These are phyloP conservation scores for Carallia pectinifolia DNA, from an alignment of 345 rosid species.

Conservation along the genomic window DNA sequence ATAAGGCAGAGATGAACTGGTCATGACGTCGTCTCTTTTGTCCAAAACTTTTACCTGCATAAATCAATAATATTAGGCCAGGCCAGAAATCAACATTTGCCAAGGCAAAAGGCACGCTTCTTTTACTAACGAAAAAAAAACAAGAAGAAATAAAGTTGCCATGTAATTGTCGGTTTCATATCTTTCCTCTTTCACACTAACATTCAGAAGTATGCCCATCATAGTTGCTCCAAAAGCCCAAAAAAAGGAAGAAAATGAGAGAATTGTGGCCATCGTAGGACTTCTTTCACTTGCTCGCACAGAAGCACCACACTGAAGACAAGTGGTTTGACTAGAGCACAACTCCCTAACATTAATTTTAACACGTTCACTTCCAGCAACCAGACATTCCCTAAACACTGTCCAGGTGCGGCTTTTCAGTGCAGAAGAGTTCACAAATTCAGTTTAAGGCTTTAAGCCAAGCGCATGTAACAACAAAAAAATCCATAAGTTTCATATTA, in stretches of 20 bases:
- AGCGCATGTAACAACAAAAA: background rate
- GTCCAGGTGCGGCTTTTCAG: no score
- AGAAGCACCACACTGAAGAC: background rate
- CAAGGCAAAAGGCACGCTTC: background rate
- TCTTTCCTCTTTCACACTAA: background rate
- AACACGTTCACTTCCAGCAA: background rate
- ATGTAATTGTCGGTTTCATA: background rate
- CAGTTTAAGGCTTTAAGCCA: no score
- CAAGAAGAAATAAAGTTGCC: background rate
- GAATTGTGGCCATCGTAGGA: no score
- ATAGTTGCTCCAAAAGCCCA: no score
- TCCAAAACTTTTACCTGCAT: conserved; percentile 1
- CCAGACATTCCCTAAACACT: background rate
- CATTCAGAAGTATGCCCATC: no score
- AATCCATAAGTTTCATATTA: background rate
- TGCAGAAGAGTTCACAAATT: no score
- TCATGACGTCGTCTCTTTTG: background rate
- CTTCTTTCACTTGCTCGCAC: background rate
- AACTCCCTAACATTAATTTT: background rate
- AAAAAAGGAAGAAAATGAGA: no score
- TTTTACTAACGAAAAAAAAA: background rate
- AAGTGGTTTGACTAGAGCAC: background rate
- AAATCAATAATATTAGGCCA: background rate
- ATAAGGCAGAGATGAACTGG: background rate
- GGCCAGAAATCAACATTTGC: background rate